phyloP scores from a whole-genome alignment of 257 asterid species.

The Solanum etuberosum region DNA sequence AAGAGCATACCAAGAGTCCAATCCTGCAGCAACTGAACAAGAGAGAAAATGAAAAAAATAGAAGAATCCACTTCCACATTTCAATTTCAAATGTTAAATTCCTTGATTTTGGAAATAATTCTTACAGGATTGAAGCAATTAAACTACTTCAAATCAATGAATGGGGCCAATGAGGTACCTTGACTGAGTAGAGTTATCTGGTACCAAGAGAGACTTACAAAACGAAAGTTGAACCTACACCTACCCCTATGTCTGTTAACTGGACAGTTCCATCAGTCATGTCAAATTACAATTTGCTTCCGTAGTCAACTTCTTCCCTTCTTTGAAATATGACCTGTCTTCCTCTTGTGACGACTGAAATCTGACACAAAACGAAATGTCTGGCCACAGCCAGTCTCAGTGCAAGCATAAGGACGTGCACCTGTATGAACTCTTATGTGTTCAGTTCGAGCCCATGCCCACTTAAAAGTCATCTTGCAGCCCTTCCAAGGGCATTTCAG shows the following conservation, averaged over 20 bases:
- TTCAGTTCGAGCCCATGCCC: slow-evolving; percentile 99
- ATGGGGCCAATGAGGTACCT: slow-evolving; percentile 29
- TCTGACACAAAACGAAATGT: slow-evolving; percentile 95
- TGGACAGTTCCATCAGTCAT: slow-evolving; percentile 14
- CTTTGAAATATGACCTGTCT: slow-evolving; percentile 85
- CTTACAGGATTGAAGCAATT: slow-evolving; percentile 30
- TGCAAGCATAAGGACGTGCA: slow-evolving; percentile 85
- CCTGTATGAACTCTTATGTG: slow-evolving; percentile 97
- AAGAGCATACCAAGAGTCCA: background rate
- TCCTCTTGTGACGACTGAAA: slow-evolving; percentile 98
- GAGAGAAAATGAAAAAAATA: background rate
- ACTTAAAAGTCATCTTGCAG: slow-evolving; percentile 95
- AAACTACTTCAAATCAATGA: slow-evolving; percentile 18
- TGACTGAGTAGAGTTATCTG: slow-evolving; percentile 19
- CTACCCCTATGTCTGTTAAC: slow-evolving; percentile 29
- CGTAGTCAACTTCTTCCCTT: slow-evolving; percentile 31
- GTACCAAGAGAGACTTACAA: slow-evolving; percentile 26
- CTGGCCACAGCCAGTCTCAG: slow-evolving; percentile 82
- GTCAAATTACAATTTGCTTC: slow-evolving; percentile 6
- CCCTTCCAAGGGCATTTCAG: slow-evolving; percentile 99
- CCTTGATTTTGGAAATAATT: background rate
- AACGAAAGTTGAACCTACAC: slow-evolving; percentile 26
- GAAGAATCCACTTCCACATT: background rate
- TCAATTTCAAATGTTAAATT: slow-evolving; percentile 4
- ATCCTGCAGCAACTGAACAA: background rate